Evolutionary conservation across 2,329 filamentous ascomycete genomes (phyloP), one percentile per base, ranked within the genome.

Genomic region (Arthroderma uncinatum): DNA sequence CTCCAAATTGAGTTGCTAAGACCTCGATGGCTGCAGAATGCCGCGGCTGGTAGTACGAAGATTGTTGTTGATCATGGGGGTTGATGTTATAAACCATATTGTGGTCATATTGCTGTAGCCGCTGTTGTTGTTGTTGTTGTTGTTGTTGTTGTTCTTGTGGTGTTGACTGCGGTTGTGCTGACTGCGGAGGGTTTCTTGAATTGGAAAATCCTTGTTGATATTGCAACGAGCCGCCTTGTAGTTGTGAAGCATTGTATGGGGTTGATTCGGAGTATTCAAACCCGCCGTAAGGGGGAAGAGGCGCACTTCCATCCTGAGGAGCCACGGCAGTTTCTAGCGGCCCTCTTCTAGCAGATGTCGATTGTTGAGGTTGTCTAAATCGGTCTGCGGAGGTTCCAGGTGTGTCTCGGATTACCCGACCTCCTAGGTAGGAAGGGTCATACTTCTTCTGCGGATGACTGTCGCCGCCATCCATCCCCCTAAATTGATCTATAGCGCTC

Each of bases 61-160:
- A 85, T 78, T 75, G 82, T 71, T 74, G 76, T 77, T 73, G 74
- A 60, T 75, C 76, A 66, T 82, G 76, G 69, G 84, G 83, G 68
- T 79, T 76, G 66, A 91, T 85, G 74, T 84, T 85, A 77, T 94
- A 94, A 80, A 93, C 85, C 76, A 92, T 83, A 62, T 82, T 81
- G 57, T 81, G 75, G 56, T 83, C 77, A 65, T 83, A 83, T 62
- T 75, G 74, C 56, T 73, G 66, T 65, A 78, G 79, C 59, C 74
- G 71, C 61, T n/a, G n/a, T n/a, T n/a, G n/a, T n/a, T n/a, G n/a
- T n/a, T n/a, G n/a, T n/a, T n/a, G n/a, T n/a, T n/a, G n/a, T n/a
- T n/a, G n/a, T n/a, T 73, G 72, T 58, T 68, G 70, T 40, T 71
- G 71, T 44, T 80, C 78, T 63, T 79, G 78, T 60, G 84, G 82